Evolutionary conservation across 2,329 filamentous ascomycete species (phyloP).

Genomic region (Nectriaceae sp.): DNA sequence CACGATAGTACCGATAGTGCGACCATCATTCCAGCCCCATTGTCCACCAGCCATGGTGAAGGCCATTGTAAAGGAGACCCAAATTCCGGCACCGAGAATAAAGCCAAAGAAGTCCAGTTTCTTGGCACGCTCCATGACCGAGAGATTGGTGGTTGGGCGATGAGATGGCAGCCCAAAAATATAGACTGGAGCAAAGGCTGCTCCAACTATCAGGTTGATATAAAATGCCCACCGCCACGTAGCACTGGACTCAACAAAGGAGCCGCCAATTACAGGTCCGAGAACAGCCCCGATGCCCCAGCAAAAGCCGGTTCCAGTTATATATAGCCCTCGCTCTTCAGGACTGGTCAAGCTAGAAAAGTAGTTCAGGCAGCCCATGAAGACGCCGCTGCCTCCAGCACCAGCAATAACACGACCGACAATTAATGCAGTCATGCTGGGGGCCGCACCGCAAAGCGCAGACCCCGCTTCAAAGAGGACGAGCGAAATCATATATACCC

Average conservation of each 20-base stretch:
- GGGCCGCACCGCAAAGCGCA: constrained; percentile 44
- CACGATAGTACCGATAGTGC: constrained; percentile 46
- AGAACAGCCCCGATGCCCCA: constrained; percentile 45
- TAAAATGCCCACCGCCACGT: constrained; percentile 40
- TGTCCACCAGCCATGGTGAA: constrained; percentile 49
- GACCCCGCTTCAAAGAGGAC: constrained; percentile 30
- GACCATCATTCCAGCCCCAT: constrained; percentile 46
- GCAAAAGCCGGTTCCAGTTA: no score
- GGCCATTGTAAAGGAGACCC: constrained; percentile 43
- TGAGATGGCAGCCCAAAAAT: no score
- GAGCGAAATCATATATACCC: constrained; percentile 27
- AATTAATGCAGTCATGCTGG: constrained; percentile 48
- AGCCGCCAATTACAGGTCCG: constrained; percentile 46
- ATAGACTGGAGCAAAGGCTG: not conserved
- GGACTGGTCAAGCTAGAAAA: not conserved
- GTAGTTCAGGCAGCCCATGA: not conserved
- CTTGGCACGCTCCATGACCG: no score
- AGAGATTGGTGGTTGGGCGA: no score
- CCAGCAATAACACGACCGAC: not conserved
- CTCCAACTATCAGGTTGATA: not conserved
- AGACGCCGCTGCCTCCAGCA: constrained; percentile 31
- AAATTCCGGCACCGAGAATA: constrained; percentile 41
- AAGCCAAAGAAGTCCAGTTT: no score
- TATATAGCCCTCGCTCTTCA: constrained; percentile 8
- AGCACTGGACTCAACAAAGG: constrained; percentile 39